phyloP scores from a whole-genome alignment of 805 yeast species.

The Yarrowia osloensis region DNA sequence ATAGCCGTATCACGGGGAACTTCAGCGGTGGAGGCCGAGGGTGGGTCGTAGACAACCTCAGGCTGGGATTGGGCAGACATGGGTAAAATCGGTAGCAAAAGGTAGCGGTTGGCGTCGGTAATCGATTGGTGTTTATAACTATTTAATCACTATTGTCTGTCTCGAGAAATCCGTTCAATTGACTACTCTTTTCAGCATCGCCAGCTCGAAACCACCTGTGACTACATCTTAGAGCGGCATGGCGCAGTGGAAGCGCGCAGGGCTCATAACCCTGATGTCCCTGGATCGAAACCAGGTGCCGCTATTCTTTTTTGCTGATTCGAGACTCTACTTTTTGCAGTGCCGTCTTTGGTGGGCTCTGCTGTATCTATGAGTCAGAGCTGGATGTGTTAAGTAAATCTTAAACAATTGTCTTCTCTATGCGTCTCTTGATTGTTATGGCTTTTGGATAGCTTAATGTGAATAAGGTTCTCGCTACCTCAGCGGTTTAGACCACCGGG shows the following conservation, averaged over 20 bases:
- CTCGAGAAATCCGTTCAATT: too few species aligned
- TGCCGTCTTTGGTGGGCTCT: not conserved
- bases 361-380: not conserved
- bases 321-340: not conserved
- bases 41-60: too few species aligned
- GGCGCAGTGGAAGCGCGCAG: slow-evolving; percentile 84
- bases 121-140: too few species aligned
- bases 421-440: not conserved
- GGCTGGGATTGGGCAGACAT: too few species aligned
- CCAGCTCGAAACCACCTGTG: not conserved
- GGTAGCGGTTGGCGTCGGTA: too few species aligned
- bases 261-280: slow-evolving; percentile 96
- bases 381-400: not conserved
- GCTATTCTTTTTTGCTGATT: slow-evolving; percentile 48
- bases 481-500: not conserved
- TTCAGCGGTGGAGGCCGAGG: too few species aligned
- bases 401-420: not conserved
- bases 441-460: not conserved
- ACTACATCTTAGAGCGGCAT: slow-evolving; percentile 41
- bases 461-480: not conserved
- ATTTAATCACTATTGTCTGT: too few species aligned
- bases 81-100: too few species aligned
- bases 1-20: too few species aligned
- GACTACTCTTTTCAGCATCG: not conserved
- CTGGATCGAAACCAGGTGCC: slow-evolving; percentile 89